Evolutionary conservation across 192 early-diverging fungal genomes (phyloP), one percentile per base, ranked within the genome.

Genomic region (Cetraspora pellucida): DNA sequence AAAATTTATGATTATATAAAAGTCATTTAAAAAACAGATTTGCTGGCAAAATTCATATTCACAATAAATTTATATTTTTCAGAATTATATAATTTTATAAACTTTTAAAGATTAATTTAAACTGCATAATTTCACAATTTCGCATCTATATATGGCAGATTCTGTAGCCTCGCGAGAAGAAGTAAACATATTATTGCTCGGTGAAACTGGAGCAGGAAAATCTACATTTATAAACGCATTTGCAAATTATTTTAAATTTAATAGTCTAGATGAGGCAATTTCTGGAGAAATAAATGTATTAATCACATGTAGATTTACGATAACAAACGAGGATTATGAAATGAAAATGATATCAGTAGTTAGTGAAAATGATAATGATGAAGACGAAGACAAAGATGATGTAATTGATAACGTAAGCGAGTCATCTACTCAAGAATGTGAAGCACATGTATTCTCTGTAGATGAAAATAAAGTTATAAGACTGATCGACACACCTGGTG

Each of bases 191-290:
- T 13, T 63, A 63, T 28, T 63, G 6, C 60, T 37, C 7, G 30
- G 60, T 30, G 30, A 63, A 30, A 63, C 80, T 11, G 80, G 80
- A 0, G 80, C 78, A 61, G 77, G 80, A 17, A 81, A 78, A 57
- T 81, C 80, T 4, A 81, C 77, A 17, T 81, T 78, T 68, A 81
- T 81, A 68, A 81, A 81, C 28, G 57, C 65, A 57, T 78, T 81
- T 61, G 77, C 64, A 55, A 81, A 81, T 71, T 81, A 81, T 47
- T 61, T 81, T 13, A 61, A 43, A 68, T 81, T 74, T 59, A 58
- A 75, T 5, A 81, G 44, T 17, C 49, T 81, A 66, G 55, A 81
- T 54, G 45, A 74, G 44, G 77, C 77, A 50, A 65, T 75, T 55
- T 17, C 23, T 5, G 68, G 64, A 27, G 60, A 78, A 25, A 31